Evolutionary conservation across 2,329 filamentous ascomycete species (phyloP), one percentile per base, ranked within the genome.

Genomic region (Pyrenochaeta sp.): DNA sequence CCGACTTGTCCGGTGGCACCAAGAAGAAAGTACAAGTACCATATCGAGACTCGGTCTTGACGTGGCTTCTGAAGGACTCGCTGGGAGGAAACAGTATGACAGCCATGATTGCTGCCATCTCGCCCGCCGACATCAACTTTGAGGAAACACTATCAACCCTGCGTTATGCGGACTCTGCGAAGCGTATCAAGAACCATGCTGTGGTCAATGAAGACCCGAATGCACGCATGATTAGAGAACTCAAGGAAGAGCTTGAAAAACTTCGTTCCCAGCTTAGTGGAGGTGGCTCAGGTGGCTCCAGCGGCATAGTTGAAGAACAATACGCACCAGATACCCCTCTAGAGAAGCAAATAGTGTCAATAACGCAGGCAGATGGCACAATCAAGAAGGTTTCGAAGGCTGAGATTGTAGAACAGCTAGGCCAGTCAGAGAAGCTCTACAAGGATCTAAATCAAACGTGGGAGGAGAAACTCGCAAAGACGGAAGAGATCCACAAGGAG

Each of bases 201-300:
- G 95, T 99, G 50, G 91, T 99, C 78, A 99, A 99, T 82, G 95
- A 99, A 78, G 95, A 99, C 79, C 94, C 95, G 46, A 99, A 99
- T 75, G 95, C 95, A 59, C 91, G 95, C 69, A 99, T 99, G 95
- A 98, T 99, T 64, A 87, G 95, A 77, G 95, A 99, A 75, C 83
- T 99, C 62, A 99, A 99, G 76, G 95, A 99, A 77, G 95, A 99
- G 73, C 80, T 99, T 56, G 87, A 91, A 1, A 84, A 96, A 60
- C 82, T 99, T 55, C 87, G 95, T 69, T 90, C 91, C 69, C 98
- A 99, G 75, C 85, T 99, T 32, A 83, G 80, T 5, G 79, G 80
- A 15, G 76, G 75, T 13, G 80, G 78, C 22, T 73, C 71, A 28
- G 81, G 65, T 24, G 63, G 61, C 34, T 58, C 58, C 10, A 67